Conservation (phyloP, 2,329 filamentous ascomycete genomes). For the Beauveria rudraprayagi region DNA sequence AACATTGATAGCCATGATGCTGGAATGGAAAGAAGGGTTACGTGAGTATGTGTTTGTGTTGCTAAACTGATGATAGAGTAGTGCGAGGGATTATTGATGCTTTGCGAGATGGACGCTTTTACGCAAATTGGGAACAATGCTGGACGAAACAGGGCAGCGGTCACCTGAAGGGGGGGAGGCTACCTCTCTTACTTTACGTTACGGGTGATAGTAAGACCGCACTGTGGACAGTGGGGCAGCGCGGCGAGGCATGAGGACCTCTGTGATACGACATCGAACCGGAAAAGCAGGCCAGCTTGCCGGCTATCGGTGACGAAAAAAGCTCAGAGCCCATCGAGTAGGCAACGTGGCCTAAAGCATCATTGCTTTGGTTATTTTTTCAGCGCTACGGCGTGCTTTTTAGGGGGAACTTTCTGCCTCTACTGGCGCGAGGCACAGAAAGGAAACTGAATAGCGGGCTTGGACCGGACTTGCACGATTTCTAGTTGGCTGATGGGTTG, state of each 20-base stretch:
- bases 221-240: slow-evolving; percentile 6
- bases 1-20: slow-evolving; percentile 13
- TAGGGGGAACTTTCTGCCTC: neutral
- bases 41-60: slow-evolving; percentile 1
- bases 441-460: neutral
- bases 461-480: neutral
- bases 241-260: slow-evolving; percentile 1
- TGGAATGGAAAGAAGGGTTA: neutral
- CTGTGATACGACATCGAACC: neutral
- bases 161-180: slow-evolving; percentile 7
- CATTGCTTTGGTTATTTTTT: neutral
- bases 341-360: neutral
- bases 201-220: slow-evolving; percentile 7
- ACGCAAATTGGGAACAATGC: neutral
- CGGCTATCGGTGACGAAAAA: slow-evolving; percentile 2
- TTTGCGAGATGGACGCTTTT: neutral
- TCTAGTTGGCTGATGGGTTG: slow-evolving; percentile 1
- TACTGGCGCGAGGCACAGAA: neutral
- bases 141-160: neutral
- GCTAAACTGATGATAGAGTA: neutral
- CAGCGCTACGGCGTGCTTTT: neutral
- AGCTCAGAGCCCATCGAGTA: neutral
- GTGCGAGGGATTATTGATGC: neutral
- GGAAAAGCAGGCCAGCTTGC: neutral
- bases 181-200: neutral